phyloP scores from a whole-genome alignment of 305 asterid species.

The Rubia occidens region DNA sequence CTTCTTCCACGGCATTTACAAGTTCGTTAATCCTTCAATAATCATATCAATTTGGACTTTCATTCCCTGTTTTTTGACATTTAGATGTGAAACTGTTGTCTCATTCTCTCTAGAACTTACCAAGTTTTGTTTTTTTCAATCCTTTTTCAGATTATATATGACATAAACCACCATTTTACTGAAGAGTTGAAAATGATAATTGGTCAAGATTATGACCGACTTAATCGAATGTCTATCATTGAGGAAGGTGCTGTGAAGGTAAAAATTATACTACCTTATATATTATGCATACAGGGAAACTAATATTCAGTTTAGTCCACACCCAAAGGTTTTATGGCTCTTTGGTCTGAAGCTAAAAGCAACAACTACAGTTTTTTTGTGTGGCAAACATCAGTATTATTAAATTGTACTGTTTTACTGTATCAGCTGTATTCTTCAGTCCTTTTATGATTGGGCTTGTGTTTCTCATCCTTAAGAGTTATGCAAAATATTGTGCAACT shows the following conservation, averaged over 20 bases:
- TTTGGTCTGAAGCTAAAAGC: conserved; percentile 1
- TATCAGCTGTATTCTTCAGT: too few relatives aligned
- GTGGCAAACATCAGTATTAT: background rate
- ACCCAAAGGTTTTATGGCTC: background rate
- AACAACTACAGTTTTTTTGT: background rate
- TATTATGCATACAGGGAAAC: background rate
- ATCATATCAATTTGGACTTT: conserved; percentile 2
- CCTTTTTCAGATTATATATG: conserved; percentile 37
- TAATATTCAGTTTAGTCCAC: background rate
- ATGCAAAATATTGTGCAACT: background rate
- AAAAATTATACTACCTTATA: conserved; percentile 7
- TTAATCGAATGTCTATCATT: conserved; percentile 34
- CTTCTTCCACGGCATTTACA: conserved; percentile 46
- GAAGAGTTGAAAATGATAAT: conserved; percentile 39
- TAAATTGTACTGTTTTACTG: background rate
- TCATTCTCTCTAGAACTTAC: too few relatives aligned
- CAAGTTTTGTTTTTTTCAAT: conserved; percentile 4
- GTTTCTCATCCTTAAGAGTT: background rate
- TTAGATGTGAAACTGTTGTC: too few relatives aligned
- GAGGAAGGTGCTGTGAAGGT: conserved; percentile 53
- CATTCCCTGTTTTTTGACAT: conserved; percentile 8
- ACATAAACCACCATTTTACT: conserved; percentile 34
- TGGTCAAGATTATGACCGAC: conserved; percentile 39
- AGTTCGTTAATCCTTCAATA: conserved; percentile 23
- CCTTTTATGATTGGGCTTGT: background rate